Evolutionary conservation across 1,139 yeast genomes (phyloP), one percentile per base, ranked within the genome.

Genomic region (Geotrichum australiense): DNA sequence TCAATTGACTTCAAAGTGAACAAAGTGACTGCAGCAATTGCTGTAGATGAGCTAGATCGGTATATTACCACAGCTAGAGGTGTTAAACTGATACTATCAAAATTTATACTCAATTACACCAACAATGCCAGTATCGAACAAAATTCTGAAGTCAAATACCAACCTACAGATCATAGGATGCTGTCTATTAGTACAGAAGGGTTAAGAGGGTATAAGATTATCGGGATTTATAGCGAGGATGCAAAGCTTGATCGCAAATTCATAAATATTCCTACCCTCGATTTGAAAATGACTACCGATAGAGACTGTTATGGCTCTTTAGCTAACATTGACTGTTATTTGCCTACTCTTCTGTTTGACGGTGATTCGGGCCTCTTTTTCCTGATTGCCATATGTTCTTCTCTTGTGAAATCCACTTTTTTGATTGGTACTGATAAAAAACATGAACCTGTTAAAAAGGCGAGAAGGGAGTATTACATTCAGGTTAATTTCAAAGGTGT

Each of bases 401-500:
- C 53, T 43, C 45, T 54, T 12, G 15, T 53, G 7, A 51, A 36
- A n/a, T 53, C 33, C 35, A 41, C 38, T 47, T 52, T 19, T 16
- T 42, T 22, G 45, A 47, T 26, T 21, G 34, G 23, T 27, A 8
- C 19, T 22, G 24, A 20, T 4, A 29, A 15, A 15, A 34, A 35
- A 15, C 14, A 22, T 4, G 11, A 5, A 10, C 22, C 35, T n/a
- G n/a, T n/a, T n/a, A 10, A 18, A 7, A 6, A 23, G 7, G 23
- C n/a, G 6, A 21, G 19, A 20, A 15, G 20, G n/a, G 31, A 36
- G 28, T 55, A 53, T 20, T 45, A 47, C 39, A 46, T 73, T 31
- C 70, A 68, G 39, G 48, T 72, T 2, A 52, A 57, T n/a, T 53
- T 69, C 10, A 64, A 64, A 35, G 63, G 76, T 3, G 62, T 58